These are phyloP conservation scores for Arachis hypogaea DNA, from an alignment of 306 rosid genomes.

Conservation along the genomic window DNA sequence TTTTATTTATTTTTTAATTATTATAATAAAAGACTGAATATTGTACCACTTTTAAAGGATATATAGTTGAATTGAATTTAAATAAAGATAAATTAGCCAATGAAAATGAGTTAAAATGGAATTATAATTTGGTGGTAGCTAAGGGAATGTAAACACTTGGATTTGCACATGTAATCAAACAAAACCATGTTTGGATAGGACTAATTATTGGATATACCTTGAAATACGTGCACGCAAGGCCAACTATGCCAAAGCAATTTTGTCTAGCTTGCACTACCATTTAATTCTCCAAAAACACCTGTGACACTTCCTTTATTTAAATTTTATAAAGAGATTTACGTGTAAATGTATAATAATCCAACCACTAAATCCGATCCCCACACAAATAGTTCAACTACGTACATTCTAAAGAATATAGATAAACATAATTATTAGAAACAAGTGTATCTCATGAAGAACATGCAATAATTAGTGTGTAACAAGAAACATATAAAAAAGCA, in stretches of 20 bases:
- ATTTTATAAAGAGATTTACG: too few species aligned
- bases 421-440: not conserved
- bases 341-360: too few species aligned
- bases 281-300: not conserved
- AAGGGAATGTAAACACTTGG: not conserved
- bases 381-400: not conserved
- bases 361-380: not conserved
- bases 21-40: too few species aligned
- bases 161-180: slow-evolving; percentile 26
- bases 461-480: too few species aligned
- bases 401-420: not conserved
- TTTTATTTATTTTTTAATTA: too few species aligned
- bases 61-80: too few species aligned
- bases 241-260: slow-evolving; percentile 22
- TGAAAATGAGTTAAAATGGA: not conserved
- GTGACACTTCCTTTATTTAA: not conserved
- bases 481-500: too few species aligned
- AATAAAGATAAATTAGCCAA: too few species aligned
- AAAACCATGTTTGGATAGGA: slow-evolving; percentile 39
- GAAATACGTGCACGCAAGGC: slow-evolving; percentile 59
- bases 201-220: slow-evolving; percentile 25
- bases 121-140: not conserved
- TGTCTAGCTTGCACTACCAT: slow-evolving; percentile 21
- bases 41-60: too few species aligned
- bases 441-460: too few species aligned